These are phyloP conservation scores for Cicer arietinum DNA, from an alignment of 306 rosid species.

Conservation along the genomic window DNA sequence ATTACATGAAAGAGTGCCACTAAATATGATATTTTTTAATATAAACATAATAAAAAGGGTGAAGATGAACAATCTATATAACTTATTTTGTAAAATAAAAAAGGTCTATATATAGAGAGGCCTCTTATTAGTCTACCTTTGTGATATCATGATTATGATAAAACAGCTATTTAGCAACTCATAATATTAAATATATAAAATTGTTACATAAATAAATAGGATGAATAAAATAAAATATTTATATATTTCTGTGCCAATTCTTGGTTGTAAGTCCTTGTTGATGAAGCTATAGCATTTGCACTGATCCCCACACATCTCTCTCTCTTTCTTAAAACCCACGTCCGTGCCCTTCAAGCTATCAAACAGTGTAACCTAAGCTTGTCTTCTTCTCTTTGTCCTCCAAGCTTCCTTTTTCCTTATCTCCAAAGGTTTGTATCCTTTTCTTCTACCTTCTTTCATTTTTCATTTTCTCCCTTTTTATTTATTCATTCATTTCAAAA, in stretches of 20 bases:
- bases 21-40: too few relatives aligned
- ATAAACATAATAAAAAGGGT: not conserved
- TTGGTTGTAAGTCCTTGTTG: slow-evolving; percentile 63
- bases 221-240: slow-evolving; percentile 32
- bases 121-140: not conserved
- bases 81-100: too few relatives aligned
- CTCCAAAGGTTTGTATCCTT: slow-evolving; percentile 54
- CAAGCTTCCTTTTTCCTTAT: slow-evolving; percentile 40
- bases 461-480: not conserved
- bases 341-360: slow-evolving; percentile 98
- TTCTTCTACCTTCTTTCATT: not conserved
- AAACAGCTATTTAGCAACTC: slow-evolving; percentile 42
- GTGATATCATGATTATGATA: slow-evolving; percentile 29
- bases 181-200: not conserved
- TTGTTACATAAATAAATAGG: slow-evolving; percentile 19
- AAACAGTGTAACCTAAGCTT: slow-evolving; percentile 52
- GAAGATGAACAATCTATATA: not conserved
- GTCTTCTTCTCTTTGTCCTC: slow-evolving; percentile 56
- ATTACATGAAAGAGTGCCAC: too few relatives aligned
- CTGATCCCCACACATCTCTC: slow-evolving; percentile 58
- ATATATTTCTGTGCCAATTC: slow-evolving; percentile 93
- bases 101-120: too few relatives aligned
- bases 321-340: slow-evolving; percentile 57
- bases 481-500: not conserved
- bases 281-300: slow-evolving; percentile 55